Base-by-base conservation (phyloP, 2,329 filamentous ascomycete genomes). In the Rachicladosporium sp. region DNA sequence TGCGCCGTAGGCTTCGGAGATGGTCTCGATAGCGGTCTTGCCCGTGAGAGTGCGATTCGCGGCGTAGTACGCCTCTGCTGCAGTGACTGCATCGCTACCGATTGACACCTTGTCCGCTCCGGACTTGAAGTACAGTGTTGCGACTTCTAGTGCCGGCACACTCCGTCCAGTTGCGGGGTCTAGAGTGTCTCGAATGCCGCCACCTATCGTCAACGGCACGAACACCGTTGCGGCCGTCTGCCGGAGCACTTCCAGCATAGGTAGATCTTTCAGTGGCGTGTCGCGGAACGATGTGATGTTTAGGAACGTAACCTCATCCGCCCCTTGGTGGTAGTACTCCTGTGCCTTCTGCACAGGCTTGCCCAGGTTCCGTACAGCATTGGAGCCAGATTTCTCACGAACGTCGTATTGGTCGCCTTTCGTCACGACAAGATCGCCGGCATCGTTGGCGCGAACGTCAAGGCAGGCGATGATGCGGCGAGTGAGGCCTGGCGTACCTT, bases 391-490 rank as follows among this genome's bases (percentile, higher is more conserved):
- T 64, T 95, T 95, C 56, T 96, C 91, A 27, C 91, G 83, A 5
- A 98, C 91, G 55, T 98, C 91, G 66, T 98, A 98, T 62, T 96
- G 89, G 63, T 98, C 91, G 42, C 91, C 91, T 64, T 98, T 98
- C 10, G 91, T 98, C 30, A 98, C 91, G 0, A 98, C 91, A 7
- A 98, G 71, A 61, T 98, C 91, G 29, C 91, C 91, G 44, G 82
- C 71, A 60, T 98, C 91, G 61, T 98, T 98, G 38, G 88, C 77
- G 33, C 91, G 82, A 37, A 98, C 91, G 57, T 98, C 91, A 21
- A 98, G 77, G 57, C 91, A 98, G 21, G 91, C 91, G 57, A 98
- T 96, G 37, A 98, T 78, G 48, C 91, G 77, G 43, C 87, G 73
- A n/a, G 91, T 98, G 37, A 98, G 70, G 11, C 87, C 88, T 42